phyloP scores from a whole-genome alignment of 2,329 filamentous ascomycete species.

The Graphilbum sp. region DNA sequence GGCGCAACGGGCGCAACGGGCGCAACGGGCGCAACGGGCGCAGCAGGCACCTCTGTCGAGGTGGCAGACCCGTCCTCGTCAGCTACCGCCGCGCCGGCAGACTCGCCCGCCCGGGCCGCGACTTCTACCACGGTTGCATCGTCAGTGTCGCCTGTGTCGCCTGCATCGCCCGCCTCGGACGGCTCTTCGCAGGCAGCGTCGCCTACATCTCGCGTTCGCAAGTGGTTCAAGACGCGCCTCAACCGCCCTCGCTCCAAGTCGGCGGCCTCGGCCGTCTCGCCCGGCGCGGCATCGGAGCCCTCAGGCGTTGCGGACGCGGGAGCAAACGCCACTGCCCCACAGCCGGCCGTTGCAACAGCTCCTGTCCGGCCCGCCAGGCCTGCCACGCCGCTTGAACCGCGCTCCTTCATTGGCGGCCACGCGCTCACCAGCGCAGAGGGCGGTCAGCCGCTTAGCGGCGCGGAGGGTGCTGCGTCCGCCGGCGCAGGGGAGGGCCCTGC shows the following conservation, averaged over 20 bases:
- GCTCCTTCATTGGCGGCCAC: slow-evolving; percentile 25
- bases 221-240: slow-evolving; percentile 28
- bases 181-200: slow-evolving; percentile 1
- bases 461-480: no score
- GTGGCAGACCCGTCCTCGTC: neutral
- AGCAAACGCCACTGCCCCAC: no score
- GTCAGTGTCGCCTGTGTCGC: slow-evolving; percentile 4
- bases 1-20: neutral
- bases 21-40: no score
- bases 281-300: neutral
- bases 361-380: no score
- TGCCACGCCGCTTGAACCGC: neutral
- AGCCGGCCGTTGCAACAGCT: no score
- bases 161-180: slow-evolving; percentile 6
- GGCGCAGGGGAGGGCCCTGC: no score
- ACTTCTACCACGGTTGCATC: neutral
- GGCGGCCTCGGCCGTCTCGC: slow-evolving; percentile 5
- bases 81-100: neutral
- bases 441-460: slow-evolving; percentile 6
- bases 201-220: slow-evolving; percentile 18
- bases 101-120: neutral
- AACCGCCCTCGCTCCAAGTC: slow-evolving; percentile 16
- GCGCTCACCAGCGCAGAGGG: slow-evolving; percentile 15
- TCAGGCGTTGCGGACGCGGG: no score
- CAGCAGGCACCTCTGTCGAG: neutral